Base-by-base conservation (phyloP, 805 yeast genomes). In the Lipomyces yamanashiensis region DNA sequence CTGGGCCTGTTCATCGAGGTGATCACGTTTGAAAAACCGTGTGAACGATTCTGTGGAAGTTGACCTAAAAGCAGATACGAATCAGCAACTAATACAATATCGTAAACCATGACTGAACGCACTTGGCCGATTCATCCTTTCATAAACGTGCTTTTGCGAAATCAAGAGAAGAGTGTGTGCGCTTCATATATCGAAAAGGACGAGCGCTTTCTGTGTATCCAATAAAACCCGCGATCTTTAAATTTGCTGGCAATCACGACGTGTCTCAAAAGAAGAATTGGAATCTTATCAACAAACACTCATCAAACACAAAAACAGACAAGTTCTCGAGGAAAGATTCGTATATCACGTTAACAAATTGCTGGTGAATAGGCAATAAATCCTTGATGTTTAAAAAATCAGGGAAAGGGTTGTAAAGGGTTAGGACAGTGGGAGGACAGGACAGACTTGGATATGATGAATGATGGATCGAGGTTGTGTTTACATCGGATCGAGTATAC, bases 21-120 rank as follows among this genome's bases (percentile, higher is more conserved):
- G 43, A 63, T 53, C 54, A 63, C 59, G 55, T 58, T 63, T 47
- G 67, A 49, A 51, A 63, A 63, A 37, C 64, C 64, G 52, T 58
- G 63, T 6, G 67, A 45, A 7, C 67, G 67, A 23, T 47, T 63
- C 53, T 63, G 67, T 15, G 67, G 49, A n/a, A 51, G 59, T 40
- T 61, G 64, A 21, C 64, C 64, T 61, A 49, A 9, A 37, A 41
- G 28, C 52, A 36, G 12, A 7, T 7, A 10, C 37, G 15, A 44
- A 28, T 28, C n/a, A 44, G 43, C 44, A 40, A 8, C 23, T 8
- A 19, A 47, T 7, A 21, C 13, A 21, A 2, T 10, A 15, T 15
- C 17, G 28, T 19, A 10, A 47, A 10, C 9, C n/a, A 47, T 4
- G 9, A 21, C 28, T 10, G 19, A 13, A 39, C 54, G 10, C 36